phyloP scores from a whole-genome alignment of 1,139 yeast species.

The Ogataea hybrid region DNA sequence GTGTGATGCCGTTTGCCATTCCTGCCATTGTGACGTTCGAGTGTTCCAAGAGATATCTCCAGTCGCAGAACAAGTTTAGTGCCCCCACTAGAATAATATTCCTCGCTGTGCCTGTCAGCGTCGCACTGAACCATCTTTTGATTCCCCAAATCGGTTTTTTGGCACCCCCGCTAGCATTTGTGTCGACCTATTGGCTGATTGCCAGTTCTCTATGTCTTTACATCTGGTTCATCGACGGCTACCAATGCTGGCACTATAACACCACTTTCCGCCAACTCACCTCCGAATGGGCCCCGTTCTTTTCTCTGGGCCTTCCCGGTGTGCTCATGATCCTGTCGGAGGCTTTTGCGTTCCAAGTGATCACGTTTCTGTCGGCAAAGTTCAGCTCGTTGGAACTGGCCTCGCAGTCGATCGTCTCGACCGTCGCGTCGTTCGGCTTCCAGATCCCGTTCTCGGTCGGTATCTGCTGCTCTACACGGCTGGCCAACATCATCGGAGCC shows the following conservation, averaged over 20 bases:
- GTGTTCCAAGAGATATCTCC: slow-evolving; percentile 51
- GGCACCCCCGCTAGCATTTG: slow-evolving; percentile 71
- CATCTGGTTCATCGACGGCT: slow-evolving; percentile 58
- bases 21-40: slow-evolving; percentile 54
- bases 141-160: slow-evolving; percentile 49
- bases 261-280: slow-evolving; percentile 44
- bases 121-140: slow-evolving; percentile 41
- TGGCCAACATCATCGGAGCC: slow-evolving; percentile 86
- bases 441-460: slow-evolving; percentile 88
- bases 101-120: slow-evolving; percentile 48
- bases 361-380: slow-evolving; percentile 64
- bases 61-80: slow-evolving; percentile 53
- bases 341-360: slow-evolving; percentile 78
- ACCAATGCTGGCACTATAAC: slow-evolving; percentile 68
- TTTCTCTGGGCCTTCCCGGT: slow-evolving; percentile 73
- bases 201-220: slow-evolving; percentile 50
- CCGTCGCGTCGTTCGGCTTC: slow-evolving; percentile 74
- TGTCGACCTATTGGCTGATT: slow-evolving; percentile 63
- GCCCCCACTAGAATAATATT: slow-evolving; percentile 51
- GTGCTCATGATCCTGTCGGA: slow-evolving; percentile 84
- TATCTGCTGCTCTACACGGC: slow-evolving; percentile 79
- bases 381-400: slow-evolving; percentile 80
- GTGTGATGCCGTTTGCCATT: slow-evolving; percentile 35
- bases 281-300: slow-evolving; percentile 61
- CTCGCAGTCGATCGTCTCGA: slow-evolving; percentile 85